Conservation (phyloP, 2,329 filamentous ascomycete genomes). For the Claviceps spartinae region DNA sequence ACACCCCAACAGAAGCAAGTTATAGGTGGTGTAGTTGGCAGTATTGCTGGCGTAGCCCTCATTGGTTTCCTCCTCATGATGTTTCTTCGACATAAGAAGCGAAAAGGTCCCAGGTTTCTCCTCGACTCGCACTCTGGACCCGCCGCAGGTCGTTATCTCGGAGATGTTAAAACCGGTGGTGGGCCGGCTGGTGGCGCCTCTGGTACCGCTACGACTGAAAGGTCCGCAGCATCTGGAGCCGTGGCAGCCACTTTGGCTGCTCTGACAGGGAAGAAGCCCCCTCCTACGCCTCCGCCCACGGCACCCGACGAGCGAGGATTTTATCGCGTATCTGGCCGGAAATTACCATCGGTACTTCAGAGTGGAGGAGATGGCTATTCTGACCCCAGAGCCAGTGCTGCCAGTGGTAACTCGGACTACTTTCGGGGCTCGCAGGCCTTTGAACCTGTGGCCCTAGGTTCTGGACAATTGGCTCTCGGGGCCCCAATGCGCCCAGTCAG, state of each 20-base stretch:
- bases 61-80: constrained; percentile 40
- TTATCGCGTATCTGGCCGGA: constrained; percentile 50
- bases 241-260: constrained; percentile 36
- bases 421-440: constrained; percentile 40
- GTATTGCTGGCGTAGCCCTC: constrained; percentile 44
- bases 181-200: constrained; percentile 3
- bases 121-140: constrained; percentile 23
- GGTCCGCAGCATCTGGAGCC: constrained; percentile 21
- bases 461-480: constrained; percentile 36
- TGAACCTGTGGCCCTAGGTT: constrained; percentile 19
- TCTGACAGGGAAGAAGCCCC: constrained; percentile 27
- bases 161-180: constrained; percentile 12
- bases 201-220: constrained; percentile 30
- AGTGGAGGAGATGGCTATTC: constrained; percentile 50
- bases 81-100: constrained; percentile 42
- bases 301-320: constrained; percentile 40
- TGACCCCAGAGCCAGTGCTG: constrained; percentile 30
- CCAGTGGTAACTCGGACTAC: constrained; percentile 38
- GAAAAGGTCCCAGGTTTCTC: constrained; percentile 28
- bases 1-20: constrained; percentile 25
- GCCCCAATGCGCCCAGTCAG: constrained; percentile 47
- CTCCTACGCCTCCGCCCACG: constrained; percentile 18
- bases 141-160: constrained; percentile 7
- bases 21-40: constrained; percentile 43
- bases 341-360: constrained; percentile 48